Base-by-base conservation (phyloP, 2,329 filamentous ascomycete genomes). In the Fusarium sp. region DNA sequence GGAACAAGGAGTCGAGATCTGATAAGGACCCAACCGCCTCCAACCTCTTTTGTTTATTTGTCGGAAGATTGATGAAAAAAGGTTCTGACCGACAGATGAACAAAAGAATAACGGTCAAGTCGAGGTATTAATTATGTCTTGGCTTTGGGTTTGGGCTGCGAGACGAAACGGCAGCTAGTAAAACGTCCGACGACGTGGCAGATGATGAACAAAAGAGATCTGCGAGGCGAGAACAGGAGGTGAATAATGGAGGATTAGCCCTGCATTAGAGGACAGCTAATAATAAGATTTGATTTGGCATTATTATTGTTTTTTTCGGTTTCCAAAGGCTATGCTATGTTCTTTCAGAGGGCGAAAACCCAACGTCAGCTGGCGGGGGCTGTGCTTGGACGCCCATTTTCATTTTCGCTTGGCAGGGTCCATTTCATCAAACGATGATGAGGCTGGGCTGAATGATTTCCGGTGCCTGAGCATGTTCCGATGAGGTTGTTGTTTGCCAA, bases 311-410 rank as follows among this genome's bases (percentile, higher is more conserved):
- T 57, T 35, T 24, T 22, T 18, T 9, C 54, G 8, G 8, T 27
- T 9, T n/a, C 14, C 9, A 58, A 35, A n/a, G 22, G 33, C 16
- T n/a, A 37, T 39, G 33, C 16, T n/a, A 37, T 39, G 33, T 37
- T 35, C 54, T 22, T 22, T 37, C 22, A 58, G 54, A 75, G 57
- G 75, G 76, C 72, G 63, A 78, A 77, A 68, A 72, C 63, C 68
- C 65, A 79, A 78, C 77, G 77, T 78, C 77, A 78, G 77, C 77
- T 70, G 22, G 69, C 77, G 64, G 77, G 67, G 73, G 73, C 72
- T 74, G 73, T 74, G 67, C 61, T 29, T 24, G 39, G 48, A 59
- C 61, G 68, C 64, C 63, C 57, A 62, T 69, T 73, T 73, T 71
- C 57, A 62, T 69, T 73, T 73, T 71, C 56, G 43, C 61, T 43